Percentiles rank a stretch among this genome's conserved stretches.
phyloP scores from a whole-genome alignment of 495 filamentous ascomycete species.

The Neurospora hispaniola region DNA sequence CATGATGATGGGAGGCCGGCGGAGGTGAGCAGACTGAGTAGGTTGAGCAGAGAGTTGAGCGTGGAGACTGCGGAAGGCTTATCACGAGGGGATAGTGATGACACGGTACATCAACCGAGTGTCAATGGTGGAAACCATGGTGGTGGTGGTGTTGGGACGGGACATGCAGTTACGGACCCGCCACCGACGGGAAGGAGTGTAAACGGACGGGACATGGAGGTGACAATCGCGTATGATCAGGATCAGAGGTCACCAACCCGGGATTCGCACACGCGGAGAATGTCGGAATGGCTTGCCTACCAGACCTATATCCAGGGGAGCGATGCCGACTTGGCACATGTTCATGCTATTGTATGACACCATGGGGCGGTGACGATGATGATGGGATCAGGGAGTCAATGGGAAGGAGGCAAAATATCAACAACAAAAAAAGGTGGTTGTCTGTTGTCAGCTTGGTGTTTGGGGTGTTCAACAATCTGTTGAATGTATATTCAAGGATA shows the following conservation, averaged over 20 bases:
- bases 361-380: background rate
- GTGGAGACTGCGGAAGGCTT: background rate
- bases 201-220: background rate
- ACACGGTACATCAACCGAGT: background rate
- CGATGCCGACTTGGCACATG: background rate
- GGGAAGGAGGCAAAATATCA: background rate
- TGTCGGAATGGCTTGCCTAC: background rate
- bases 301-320: background rate
- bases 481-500: background rate
- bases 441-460: background rate
- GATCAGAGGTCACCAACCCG: background rate
- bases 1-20: background rate
- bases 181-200: background rate
- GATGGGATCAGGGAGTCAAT: background rate
- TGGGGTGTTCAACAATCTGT: background rate
- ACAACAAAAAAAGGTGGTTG: background rate
- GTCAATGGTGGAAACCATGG: background rate
- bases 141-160: background rate
- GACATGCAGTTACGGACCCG: background rate
- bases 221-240: background rate
- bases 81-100: background rate
- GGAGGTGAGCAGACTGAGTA: background rate
- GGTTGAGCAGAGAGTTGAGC: background rate
- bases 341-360: background rate
- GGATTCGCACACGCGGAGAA: background rate